These are phyloP conservation scores for Penicillium verrucosum DNA, from an alignment of 2,329 filamentous ascomycete genomes.

Conservation along the genomic window DNA sequence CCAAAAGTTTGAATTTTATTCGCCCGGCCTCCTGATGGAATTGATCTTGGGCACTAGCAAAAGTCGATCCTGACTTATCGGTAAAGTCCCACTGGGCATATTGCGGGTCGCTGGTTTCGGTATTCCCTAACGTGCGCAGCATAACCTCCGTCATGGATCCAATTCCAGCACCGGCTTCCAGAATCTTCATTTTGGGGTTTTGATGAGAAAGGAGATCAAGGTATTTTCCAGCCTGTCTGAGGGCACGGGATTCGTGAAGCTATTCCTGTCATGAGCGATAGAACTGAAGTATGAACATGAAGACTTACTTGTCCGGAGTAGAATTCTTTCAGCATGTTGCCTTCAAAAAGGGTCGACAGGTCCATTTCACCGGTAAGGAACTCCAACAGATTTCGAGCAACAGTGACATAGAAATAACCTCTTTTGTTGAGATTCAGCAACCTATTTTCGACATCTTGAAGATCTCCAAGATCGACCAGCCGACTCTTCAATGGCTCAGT, in stretches of 20 bases:
- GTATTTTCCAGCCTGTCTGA: background rate
- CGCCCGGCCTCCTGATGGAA: slow-evolving; percentile 9
- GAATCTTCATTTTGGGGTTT: slow-evolving; percentile 11
- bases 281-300: background rate
- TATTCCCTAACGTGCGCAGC: background rate
- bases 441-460: background rate
- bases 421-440: background rate
- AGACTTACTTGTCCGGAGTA: slow-evolving; percentile 7
- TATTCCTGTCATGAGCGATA: background rate
- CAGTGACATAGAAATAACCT: background rate
- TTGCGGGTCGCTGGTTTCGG: background rate
- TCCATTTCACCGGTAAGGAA: slow-evolving; percentile 4
- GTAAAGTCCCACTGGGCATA: slow-evolving; percentile 9
- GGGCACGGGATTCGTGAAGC: background rate
- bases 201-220: slow-evolving; percentile 9
- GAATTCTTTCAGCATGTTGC: background rate
- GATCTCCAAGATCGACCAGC: background rate
- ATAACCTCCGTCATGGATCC: slow-evolving; percentile 1
- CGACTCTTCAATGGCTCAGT: too few relatives aligned
- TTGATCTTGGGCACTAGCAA: slow-evolving; percentile 3
- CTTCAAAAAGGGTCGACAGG: background rate
- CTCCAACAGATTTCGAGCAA: background rate
- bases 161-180: slow-evolving; percentile 16
- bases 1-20: slow-evolving; percentile 12
- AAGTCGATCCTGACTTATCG: slow-evolving; percentile 16